A percentile compares a stretch with the other conserved stretches of the same genome.
These are phyloP conservation scores for Salix udensis DNA, from an alignment of 345 rosid species.

Conservation along the genomic window DNA sequence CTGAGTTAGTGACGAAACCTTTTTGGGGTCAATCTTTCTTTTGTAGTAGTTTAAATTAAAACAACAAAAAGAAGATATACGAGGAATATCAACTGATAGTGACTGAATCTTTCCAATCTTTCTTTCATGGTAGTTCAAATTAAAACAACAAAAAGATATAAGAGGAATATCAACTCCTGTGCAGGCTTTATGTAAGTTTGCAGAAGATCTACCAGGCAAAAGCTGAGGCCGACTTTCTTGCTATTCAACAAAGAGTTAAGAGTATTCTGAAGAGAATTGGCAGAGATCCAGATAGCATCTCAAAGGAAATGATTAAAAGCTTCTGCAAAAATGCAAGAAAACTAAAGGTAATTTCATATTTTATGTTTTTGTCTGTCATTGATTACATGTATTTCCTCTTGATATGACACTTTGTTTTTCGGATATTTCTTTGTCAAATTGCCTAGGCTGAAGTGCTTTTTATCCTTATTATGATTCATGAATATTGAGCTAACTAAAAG, in stretches of 20 bases:
- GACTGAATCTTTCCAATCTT: not conserved
- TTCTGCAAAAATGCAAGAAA: slow-evolving; percentile 91
- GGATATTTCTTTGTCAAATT: not conserved
- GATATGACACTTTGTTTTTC: not conserved
- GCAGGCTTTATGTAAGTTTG: slow-evolving; percentile 78
- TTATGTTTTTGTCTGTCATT: not conserved
- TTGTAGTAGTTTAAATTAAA: too few species aligned
- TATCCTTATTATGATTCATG: not conserved
- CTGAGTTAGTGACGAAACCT: slow-evolving; percentile 58
- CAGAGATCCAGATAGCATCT: slow-evolving; percentile 60
- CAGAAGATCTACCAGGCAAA: slow-evolving; percentile 87
- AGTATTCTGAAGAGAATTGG: slow-evolving; percentile 67
- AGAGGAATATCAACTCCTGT: slow-evolving; percentile 13
- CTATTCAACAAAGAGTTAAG: slow-evolving; percentile 60
- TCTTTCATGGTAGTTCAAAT: too few species aligned
- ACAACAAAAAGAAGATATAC: not conserved
- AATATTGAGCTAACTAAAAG: not conserved
- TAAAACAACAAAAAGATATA: too few species aligned
- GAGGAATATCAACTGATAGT: slow-evolving; percentile 42
- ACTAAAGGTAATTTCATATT: slow-evolving; percentile 56
- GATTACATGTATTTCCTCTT: not conserved
- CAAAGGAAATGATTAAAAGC: slow-evolving; percentile 60
- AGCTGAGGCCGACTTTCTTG: slow-evolving; percentile 87
- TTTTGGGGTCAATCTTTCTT: not conserved
- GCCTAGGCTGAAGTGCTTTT: not conserved